These are phyloP conservation scores for Botrytis cinerea DNA, from an alignment of 2,329 filamentous ascomycete genomes.

Conservation along the genomic window DNA sequence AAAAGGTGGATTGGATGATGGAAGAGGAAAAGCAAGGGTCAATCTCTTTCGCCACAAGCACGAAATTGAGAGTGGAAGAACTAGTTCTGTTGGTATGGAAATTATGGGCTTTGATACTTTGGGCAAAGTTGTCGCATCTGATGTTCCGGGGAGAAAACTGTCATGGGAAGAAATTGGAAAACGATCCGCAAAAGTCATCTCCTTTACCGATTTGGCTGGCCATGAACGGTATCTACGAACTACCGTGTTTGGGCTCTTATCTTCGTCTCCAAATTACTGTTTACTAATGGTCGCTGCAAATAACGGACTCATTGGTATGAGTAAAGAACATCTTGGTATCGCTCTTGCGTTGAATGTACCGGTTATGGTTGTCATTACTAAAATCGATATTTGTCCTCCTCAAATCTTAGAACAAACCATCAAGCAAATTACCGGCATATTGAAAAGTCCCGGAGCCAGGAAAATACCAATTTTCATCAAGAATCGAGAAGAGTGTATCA, in stretches of 20 bases:
- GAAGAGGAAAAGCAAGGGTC: slow-evolving; percentile 87
- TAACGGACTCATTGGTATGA: slow-evolving; percentile 96
- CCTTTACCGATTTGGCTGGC: slow-evolving; percentile 91
- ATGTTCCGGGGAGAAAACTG: slow-evolving; percentile 79
- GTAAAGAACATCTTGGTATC: slow-evolving; percentile 95
- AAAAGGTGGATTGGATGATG: slow-evolving; percentile 93
- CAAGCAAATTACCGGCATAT: slow-evolving; percentile 84
- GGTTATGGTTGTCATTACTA: slow-evolving; percentile 96
- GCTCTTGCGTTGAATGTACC: slow-evolving; percentile 93
- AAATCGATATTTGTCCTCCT: slow-evolving; percentile 96
- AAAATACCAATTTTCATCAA: slow-evolving; percentile 98
- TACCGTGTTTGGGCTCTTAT: slow-evolving; percentile 92
- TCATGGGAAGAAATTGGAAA: slow-evolving; percentile 98
- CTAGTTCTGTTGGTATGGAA: slow-evolving; percentile 97
- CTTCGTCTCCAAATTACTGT: slow-evolving; percentile 95
- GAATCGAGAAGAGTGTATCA: slow-evolving; percentile 85
- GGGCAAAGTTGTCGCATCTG: slow-evolving; percentile 79
- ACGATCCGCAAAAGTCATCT: slow-evolving; percentile 93
- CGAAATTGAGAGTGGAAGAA: slow-evolving; percentile 92
- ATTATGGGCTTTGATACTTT: slow-evolving; percentile 95
- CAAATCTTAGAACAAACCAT: slow-evolving; percentile 94
- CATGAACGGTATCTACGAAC: slow-evolving; percentile 95
- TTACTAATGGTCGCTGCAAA: slow-evolving; percentile 98
- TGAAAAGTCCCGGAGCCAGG: slow-evolving; percentile 88
- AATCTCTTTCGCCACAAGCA: slow-evolving; percentile 98